These are phyloP conservation scores for Fraxinus sp. DNA, from an alignment of 305 asterid genomes.

Conservation along the genomic window DNA sequence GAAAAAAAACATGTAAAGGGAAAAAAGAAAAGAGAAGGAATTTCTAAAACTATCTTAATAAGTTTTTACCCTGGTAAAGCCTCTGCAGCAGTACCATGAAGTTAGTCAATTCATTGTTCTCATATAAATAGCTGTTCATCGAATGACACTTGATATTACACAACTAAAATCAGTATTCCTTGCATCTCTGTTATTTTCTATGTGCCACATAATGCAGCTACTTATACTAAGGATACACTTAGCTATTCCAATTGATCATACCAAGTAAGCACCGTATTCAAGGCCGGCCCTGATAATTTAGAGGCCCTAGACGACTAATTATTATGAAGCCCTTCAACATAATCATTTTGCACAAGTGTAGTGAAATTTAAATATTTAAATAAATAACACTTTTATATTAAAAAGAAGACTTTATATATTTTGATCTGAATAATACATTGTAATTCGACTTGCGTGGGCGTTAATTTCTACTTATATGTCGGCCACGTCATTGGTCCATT, in stretches of 20 bases:
- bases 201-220: background rate
- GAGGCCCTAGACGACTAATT: too few relatives aligned
- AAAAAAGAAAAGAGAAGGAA: background rate
- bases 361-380: too few relatives aligned
- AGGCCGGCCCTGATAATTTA: too few relatives aligned
- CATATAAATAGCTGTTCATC: background rate
- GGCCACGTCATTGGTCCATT: too few relatives aligned
- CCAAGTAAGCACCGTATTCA: background rate
- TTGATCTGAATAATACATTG: too few relatives aligned
- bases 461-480: too few relatives aligned
- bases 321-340: too few relatives aligned
- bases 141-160: background rate
- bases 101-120: background rate
- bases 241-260: background rate
- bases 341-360: too few relatives aligned
- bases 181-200: background rate
- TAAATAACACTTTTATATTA: too few relatives aligned
- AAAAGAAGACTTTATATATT: too few relatives aligned
- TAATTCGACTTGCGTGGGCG: too few relatives aligned
- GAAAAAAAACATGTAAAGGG: background rate
- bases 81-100: conserved; percentile 67
- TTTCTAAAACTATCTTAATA: background rate
- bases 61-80: conserved; percentile 74
- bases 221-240: background rate
- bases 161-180: background rate